Evolutionary conservation across 202 grass and related monocot species (phyloP), one percentile per base, ranked within the genome.

Genomic region (Schoenoplectus triqueter): DNA sequence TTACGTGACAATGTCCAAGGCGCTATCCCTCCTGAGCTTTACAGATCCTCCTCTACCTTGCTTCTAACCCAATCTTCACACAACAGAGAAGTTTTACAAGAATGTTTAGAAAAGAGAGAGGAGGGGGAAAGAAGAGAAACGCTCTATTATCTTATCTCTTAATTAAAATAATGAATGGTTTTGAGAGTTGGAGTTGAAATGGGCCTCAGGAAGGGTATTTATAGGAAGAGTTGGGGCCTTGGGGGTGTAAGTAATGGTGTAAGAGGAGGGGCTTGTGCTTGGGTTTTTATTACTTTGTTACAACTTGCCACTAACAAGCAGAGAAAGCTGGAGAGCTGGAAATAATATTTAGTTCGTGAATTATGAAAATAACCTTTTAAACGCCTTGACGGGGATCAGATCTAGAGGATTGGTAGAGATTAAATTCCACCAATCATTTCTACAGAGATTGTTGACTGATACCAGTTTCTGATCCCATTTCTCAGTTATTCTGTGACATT

Each of bases 11-110:
- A 63, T 70, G 80, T 86, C 44, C 50, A 70, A 69, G 85, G 85
- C 77, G 85, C 85, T 86, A 86, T 86, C 85, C 77, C 85, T 86
- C 77, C 77, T 86, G 85, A 86, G 85, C 85, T 86, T 86, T 82
- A 86, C 63, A 71, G 85, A 86, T 86, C 67, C 85, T 81, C 52
- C 74, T 65, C 63, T 80, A 86, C 85, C 22, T 44, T 66, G 9
- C 19, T 44, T 86, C 6, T 45, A 44, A 17, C 7, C 1, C 0
- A 50, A 79, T 31, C 83, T 73, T 73, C n/a, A 54, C 6, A 51
- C 18, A 64, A 52, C 10, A 18, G 4, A 59, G 5, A 42, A 44
- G 4, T 13, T 7, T 42, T 3, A 42, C 62, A 57, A n/a, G 19
- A 0, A 3, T 41, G 11, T 0, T 40, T 6, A 41, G 19, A 9